A percentile compares a stretch with the other conserved stretches of the same genome.
These are phyloP conservation scores for Parascedosporium putredinis DNA, from an alignment of 2,329 filamentous ascomycete species.

Conservation along the genomic window DNA sequence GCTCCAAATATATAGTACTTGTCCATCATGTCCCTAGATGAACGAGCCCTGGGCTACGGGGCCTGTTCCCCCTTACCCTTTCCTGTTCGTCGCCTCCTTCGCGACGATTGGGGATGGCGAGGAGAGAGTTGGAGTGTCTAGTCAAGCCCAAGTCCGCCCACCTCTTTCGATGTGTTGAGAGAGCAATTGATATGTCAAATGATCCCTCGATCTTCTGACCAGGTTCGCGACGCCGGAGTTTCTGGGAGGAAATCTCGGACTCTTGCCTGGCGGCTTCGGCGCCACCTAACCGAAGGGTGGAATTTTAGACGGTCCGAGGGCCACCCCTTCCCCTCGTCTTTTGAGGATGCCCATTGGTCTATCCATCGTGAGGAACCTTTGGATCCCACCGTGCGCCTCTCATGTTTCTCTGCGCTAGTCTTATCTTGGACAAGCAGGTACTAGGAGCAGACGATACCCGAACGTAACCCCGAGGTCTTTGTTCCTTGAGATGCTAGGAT, in stretches of 20 bases:
- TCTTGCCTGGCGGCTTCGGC: too few species aligned
- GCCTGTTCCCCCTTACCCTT: too few species aligned
- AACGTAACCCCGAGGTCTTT: slow-evolving; percentile 2
- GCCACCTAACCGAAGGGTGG: slow-evolving; percentile 1
- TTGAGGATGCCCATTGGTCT: background rate
- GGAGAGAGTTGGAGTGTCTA: too few species aligned
- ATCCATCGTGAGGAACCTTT: slow-evolving; percentile 2
- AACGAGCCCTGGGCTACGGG: too few species aligned
- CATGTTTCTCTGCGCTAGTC: background rate
- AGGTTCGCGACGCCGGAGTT: background rate
- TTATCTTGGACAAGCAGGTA: background rate
- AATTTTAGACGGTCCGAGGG: background rate
- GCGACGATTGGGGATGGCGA: too few species aligned
- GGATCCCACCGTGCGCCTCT: background rate
- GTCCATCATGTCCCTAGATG: too few species aligned
- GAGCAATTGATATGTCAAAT: too few species aligned
- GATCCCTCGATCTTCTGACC: background rate
- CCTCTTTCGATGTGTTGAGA: too few species aligned
- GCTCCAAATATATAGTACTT: too few species aligned
- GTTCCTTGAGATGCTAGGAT: background rate
- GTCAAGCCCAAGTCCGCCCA: too few species aligned
- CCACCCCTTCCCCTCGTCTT: background rate
- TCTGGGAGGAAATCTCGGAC: too few species aligned
- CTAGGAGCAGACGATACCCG: slow-evolving; percentile 3
- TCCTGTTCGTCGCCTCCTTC: too few species aligned